Percentiles rank a stretch among this genome's conserved stretches.
These are phyloP conservation scores for Corchorus olitorius DNA, from an alignment of 345 rosid species.

Conservation along the genomic window DNA sequence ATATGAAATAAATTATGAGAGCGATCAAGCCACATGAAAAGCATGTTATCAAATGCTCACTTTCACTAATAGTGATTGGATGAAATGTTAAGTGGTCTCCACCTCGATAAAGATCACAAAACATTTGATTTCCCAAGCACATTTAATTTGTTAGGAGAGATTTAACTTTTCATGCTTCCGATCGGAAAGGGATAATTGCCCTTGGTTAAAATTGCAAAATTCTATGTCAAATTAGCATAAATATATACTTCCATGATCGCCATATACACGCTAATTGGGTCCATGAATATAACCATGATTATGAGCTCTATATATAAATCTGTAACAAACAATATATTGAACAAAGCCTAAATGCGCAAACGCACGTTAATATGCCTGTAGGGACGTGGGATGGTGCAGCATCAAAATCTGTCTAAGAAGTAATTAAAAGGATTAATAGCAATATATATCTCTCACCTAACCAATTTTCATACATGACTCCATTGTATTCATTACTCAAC, in stretches of 20 bases:
- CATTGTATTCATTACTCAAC: no score
- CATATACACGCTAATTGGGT: background rate
- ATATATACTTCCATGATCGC: conserved; percentile 7
- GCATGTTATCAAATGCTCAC: no score
- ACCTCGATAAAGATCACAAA: no score
- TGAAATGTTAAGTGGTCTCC: no score
- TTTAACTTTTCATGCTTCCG: no score
- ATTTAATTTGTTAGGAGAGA: no score
- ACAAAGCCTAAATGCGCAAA: background rate
- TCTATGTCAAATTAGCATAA: no score
- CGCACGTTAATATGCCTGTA: background rate
- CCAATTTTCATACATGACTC: background rate
- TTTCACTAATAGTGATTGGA: no score
- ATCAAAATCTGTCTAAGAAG: background rate
- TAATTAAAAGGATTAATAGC: background rate
- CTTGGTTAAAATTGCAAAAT: no score
- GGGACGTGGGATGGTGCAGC: conserved; percentile 8
- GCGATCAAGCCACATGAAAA: background rate
- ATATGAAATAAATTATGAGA: background rate
- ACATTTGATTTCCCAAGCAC: no score
- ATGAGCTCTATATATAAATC: background rate
- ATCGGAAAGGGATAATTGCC: no score
- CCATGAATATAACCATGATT: no score
- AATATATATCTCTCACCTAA: background rate
- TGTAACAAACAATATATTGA: background rate